These are phyloP conservation scores for Cunninghamia lanceolata DNA, from an alignment of 75 land plant species.

Conservation along the genomic window DNA sequence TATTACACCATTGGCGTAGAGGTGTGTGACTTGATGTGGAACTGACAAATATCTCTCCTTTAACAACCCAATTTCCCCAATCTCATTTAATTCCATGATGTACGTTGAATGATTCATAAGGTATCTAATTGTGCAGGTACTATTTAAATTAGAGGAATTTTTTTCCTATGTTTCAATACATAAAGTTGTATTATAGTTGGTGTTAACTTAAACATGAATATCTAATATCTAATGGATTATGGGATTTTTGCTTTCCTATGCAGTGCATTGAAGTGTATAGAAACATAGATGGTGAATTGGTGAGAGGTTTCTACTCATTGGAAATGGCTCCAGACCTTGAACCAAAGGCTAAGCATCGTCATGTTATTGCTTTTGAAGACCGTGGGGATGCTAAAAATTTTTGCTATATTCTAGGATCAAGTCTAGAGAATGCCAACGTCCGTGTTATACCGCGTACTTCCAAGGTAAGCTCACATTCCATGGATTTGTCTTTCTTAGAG, in stretches of 20 bases:
- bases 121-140: not conserved
- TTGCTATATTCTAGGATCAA: conserved; percentile 60
- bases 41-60: not conserved
- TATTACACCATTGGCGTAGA: not conserved
- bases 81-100: not conserved
- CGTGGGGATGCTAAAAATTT: conserved; percentile 68
- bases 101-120: not conserved
- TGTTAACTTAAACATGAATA: not conserved
- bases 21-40: not conserved
- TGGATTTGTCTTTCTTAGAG: not conserved
- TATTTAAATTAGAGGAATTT: not conserved
- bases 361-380: conserved; percentile 88
- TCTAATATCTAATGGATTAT: not conserved
- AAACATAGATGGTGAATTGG: conserved; percentile 31
- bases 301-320: conserved; percentile 71
- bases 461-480: conserved; percentile 46
- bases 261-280: conserved; percentile 69
- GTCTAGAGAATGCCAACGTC: conserved; percentile 54
- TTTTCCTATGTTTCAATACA: not conserved
- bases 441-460: conserved; percentile 68
- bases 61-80: not conserved
- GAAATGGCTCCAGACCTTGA: conserved; percentile 75
- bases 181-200: too few species aligned
- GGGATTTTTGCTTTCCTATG: conserved; percentile 3
- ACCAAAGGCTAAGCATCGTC: conserved; percentile 45